phyloP scores from a whole-genome alignment of 129 eudicot genomes.

The Flaveria linearis region DNA sequence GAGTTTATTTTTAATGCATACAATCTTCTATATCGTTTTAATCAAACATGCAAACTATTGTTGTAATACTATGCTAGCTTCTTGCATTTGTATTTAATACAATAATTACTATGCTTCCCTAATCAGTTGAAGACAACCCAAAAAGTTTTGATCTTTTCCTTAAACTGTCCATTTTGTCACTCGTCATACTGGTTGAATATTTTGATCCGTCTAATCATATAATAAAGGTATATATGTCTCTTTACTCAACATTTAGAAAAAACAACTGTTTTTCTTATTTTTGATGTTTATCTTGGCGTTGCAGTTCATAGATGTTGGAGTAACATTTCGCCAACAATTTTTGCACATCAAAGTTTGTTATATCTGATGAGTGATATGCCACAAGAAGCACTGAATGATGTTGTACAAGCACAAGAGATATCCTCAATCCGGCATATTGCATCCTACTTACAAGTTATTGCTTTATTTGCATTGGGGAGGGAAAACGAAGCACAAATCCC shows the following conservation, averaged over 20 bases:
- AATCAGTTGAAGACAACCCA: neutral
- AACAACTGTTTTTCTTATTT: neutral
- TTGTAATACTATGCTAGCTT: too few relatives aligned
- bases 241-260: neutral
- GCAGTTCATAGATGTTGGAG: conserved; percentile 89
- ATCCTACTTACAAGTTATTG: conserved; percentile 77
- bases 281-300: conserved; percentile 8
- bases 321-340: conserved; percentile 93
- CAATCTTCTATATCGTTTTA: neutral
- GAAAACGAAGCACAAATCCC: conserved; percentile 89
- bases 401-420: conserved; percentile 87
- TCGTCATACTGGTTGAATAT: neutral
- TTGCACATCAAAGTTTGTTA: conserved; percentile 75
- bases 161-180: neutral
- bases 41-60: too few relatives aligned
- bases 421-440: conserved; percentile 92
- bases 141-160: neutral
- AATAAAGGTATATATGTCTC: neutral
- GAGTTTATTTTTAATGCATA: neutral
- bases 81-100: too few relatives aligned
- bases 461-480: conserved; percentile 73
- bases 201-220: neutral
- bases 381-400: conserved; percentile 85
- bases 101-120: neutral
- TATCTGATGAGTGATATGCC: conserved; percentile 77